Base-by-base conservation (phyloP, 1,284 basidiomycete species). In the Cystobasidium slooffiae region DNA sequence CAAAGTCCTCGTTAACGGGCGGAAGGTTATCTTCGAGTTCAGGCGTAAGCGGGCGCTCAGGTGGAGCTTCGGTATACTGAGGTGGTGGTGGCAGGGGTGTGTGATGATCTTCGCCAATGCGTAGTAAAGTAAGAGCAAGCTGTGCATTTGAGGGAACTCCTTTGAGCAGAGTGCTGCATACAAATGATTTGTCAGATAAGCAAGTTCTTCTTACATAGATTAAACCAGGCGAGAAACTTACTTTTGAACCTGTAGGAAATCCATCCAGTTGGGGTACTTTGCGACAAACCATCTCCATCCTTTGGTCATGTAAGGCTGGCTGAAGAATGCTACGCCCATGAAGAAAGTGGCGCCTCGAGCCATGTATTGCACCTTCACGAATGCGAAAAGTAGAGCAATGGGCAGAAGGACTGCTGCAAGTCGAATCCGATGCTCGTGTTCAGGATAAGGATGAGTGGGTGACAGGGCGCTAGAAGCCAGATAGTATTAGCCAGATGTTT, bases 131-230 rank as follows among this genome's bases (percentile, higher is more conserved):
- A 10, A 88, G 79, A 0, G 86, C 85, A 20, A 88, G 83, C 77
- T 88, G 87, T 6, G 86, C 85, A 75, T 88, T 86, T 62, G 87
- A 87, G 1, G 87, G 87, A 0, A 87, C 86, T 8, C 86, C 84
- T 41, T 82, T 83, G n/a, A 87, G 80, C 43, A 88, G 75, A 2
- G 85, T 85, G 79, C 85, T 86, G 39, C 39, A 39, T 9, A 6
- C 0, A n/a, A 43, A 59, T 3, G 46, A 12, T 49, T 49, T 14
- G 7, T 37, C 14, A 14, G 12, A 14, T 37, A 31, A 24, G 14
- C 22, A 7, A 24, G 22, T 12, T 6, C 37, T 1, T 37, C 6
- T 18, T 1, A 14, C 55, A 18, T 1, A 53, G 53, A 10, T 16
- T 18, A 56, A 20, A 39, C 3, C 78, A 80, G 1, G 31, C 31